These are phyloP conservation scores for Naganishia cerealis DNA, from an alignment of 1,284 basidiomycete species.

Conservation along the genomic window DNA sequence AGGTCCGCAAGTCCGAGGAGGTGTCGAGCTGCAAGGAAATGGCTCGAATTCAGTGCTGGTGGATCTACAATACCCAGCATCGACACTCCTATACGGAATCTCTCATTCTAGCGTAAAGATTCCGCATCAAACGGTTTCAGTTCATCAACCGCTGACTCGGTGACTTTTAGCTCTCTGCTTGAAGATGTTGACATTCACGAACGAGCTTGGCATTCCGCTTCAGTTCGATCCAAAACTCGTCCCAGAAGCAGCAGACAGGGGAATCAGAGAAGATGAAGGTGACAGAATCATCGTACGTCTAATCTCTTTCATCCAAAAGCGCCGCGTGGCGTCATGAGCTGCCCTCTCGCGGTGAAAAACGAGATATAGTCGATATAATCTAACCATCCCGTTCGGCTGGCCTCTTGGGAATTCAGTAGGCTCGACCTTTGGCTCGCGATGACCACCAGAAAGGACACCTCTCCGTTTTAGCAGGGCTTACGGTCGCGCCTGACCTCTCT, in stretches of 20 bases:
- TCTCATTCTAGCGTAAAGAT: no score
- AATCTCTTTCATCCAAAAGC: not conserved
- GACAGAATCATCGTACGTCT: conserved; percentile 18
- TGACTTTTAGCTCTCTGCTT: not conserved
- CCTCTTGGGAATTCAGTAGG: conserved; percentile 56
- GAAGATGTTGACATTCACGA: not conserved
- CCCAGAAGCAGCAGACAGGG: conserved; percentile 8
- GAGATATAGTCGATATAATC: not conserved
- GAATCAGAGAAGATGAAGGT: conserved; percentile 8
- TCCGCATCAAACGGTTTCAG: no score
- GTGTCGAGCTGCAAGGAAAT: no score
- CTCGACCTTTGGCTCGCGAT: conserved; percentile 81
- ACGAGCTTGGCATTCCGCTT: not conserved
- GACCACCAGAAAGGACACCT: conserved; percentile 86
- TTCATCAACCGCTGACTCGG: no score
- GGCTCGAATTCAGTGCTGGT: no score
- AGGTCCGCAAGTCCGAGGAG: no score
- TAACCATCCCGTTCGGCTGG: not conserved
- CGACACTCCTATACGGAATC: no score
- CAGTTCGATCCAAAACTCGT: conserved; percentile 28
- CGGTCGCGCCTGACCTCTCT: conserved; percentile 73
- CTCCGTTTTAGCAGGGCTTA: conserved; percentile 74
- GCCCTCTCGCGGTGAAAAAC: no score
- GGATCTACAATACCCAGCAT: no score
- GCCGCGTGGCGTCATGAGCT: not conserved